Conservation (phyloP, 768 basidiomycete genomes). For the Asterophora lycoperdoides region DNA sequence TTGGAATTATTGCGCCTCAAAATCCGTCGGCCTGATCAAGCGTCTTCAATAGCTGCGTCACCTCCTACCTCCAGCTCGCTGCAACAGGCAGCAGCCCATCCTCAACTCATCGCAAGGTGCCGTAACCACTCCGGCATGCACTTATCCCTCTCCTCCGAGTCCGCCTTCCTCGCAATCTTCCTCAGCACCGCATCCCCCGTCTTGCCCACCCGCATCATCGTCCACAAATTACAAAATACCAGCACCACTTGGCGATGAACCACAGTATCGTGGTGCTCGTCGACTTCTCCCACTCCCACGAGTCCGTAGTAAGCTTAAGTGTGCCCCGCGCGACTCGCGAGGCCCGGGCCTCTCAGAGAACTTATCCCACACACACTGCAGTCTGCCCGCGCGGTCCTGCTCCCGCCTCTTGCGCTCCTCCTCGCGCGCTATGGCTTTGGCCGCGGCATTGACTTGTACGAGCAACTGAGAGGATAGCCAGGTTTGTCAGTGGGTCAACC, state of each 20-base stretch:
- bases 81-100: constrained; percentile 8
- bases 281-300: constrained; percentile 78
- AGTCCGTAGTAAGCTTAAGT: constrained; percentile 72
- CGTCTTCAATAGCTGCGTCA: constrained; percentile 42
- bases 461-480: too few species aligned
- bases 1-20: too few species aligned
- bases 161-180: constrained; percentile 49
- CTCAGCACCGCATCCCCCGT: constrained; percentile 39
- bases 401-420: constrained; percentile 55
- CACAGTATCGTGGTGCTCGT: constrained; percentile 68
- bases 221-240: constrained; percentile 77
- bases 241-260: constrained; percentile 67
- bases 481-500: too few species aligned
- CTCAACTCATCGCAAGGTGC: constrained; percentile 69
- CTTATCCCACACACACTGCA: constrained; percentile 90
- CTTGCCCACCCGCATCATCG: constrained; percentile 39
- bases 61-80: constrained; percentile 39
- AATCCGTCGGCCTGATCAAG: constrained; percentile 62
- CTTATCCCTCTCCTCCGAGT: constrained; percentile 70
- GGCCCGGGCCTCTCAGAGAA: constrained; percentile 76
- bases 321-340: constrained; percentile 67
- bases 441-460: constrained; percentile 38
- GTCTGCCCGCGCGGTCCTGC: constrained; percentile 61
- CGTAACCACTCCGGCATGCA: constrained; percentile 68
- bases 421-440: too few species aligned